A percentile compares a stretch with the other conserved stretches of the same genome.
phyloP scores from a whole-genome alignment of 163 green algal species.

The Trebouxiophyceae sp. region DNA sequence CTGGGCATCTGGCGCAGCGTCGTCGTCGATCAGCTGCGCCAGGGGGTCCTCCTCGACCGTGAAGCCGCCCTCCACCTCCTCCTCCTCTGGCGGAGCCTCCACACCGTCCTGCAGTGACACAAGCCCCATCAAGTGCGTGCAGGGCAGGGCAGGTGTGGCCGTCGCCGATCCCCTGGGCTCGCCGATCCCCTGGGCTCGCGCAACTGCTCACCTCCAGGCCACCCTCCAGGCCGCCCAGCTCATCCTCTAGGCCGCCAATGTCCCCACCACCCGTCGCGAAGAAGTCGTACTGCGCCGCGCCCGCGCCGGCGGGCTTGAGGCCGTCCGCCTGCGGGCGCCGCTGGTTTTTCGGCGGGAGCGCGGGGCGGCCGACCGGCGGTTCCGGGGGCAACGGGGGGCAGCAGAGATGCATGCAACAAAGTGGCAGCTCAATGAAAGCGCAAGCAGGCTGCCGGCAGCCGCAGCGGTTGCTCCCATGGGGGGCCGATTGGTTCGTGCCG shows the following conservation, averaged over 20 bases:
- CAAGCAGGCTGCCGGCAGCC: too few species aligned
- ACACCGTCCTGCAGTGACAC: constrained; percentile 44
- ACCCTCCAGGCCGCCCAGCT: constrained; percentile 16
- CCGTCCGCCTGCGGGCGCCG: neutral
- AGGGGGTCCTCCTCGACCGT: constrained; percentile 19
- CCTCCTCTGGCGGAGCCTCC: constrained; percentile 52
- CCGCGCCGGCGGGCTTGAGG: constrained; percentile 4
- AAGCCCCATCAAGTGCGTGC: neutral
- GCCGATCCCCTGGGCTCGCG: too few species aligned
- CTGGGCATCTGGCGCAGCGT: too few species aligned
- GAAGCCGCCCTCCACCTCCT: constrained; percentile 20
- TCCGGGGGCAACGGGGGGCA: too few species aligned
- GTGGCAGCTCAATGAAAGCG: too few species aligned
- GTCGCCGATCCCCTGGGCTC: too few species aligned
- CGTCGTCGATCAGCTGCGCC: too few species aligned
- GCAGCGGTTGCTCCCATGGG: too few species aligned
- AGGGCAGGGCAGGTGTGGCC: neutral
- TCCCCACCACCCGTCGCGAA: constrained; percentile 19
- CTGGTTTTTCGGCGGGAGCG: too few species aligned
- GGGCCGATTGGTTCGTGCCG: too few species aligned
- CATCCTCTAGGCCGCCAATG: constrained; percentile 1
- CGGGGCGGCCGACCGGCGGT: too few species aligned
- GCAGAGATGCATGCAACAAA: too few species aligned
- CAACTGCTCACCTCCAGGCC: constrained; percentile 36
- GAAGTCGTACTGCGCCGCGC: constrained; percentile 35